Evolutionary conservation across 345 rosid genomes (phyloP).

Genomic region (Ceriops decandra): DNA sequence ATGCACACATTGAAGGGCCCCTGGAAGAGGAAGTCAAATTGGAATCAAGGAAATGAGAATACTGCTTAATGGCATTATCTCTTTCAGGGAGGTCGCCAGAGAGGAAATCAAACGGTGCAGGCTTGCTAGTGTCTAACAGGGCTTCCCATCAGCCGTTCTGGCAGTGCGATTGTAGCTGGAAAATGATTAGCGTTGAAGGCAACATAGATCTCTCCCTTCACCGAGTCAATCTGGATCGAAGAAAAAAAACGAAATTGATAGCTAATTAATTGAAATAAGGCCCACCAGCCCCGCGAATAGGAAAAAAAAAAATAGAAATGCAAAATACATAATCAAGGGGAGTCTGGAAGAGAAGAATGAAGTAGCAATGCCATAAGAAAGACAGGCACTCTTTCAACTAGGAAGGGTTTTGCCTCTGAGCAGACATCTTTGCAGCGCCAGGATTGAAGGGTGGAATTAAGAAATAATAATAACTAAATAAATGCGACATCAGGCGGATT

Average conservation of each 20-base stretch:
- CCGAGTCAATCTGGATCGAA: conserved; percentile 57
- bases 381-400: neutral
- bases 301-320: neutral
- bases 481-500: no score
- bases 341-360: neutral
- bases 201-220: conserved; percentile 73
- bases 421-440: no score
- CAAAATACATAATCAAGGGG: neutral
- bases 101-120: conserved; percentile 75
- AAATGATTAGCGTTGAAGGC: conserved; percentile 79
- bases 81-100: conserved; percentile 54
- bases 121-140: conserved; percentile 80
- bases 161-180: conserved; percentile 56
- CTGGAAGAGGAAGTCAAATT: conserved; percentile 21
- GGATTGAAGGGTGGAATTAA: no score
- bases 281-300: neutral
- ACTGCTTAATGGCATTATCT: conserved; percentile 57
- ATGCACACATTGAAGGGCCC: no score
- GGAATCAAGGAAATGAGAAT: conserved; percentile 68
- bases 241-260: neutral
- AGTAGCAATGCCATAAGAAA: neutral
- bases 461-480: no score
- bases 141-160: conserved; percentile 89
- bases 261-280: neutral
- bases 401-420: no score